Evolutionary conservation across 176 grass and related monocot species (phyloP), one percentile per base, ranked within the genome.

Genomic region (Alopecurus myosuroides): DNA sequence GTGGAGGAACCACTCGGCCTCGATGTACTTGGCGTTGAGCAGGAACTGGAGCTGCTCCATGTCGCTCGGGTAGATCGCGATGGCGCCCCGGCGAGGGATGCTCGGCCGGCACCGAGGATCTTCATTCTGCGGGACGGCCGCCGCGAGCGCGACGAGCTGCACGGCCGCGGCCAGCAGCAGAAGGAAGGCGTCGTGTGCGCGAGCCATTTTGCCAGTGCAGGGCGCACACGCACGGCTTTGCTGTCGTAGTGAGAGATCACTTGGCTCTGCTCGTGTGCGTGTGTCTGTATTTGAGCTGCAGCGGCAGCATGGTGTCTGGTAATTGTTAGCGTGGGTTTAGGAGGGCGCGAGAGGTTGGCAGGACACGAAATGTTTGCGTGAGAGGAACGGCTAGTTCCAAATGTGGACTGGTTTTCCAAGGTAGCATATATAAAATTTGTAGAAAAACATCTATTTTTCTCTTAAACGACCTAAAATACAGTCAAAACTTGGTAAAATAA

Each of bases 1-100:
- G 70, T 93, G 87, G 19, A 98, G 88, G 88, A 98, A 98, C 84
- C 84, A 98, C 81, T 98, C 95, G 1, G 81, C 70, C 87, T 98
- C 95, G 33, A 87, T 77, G 88, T 88, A 94, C 87, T 98, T 94
- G 69, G 94, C 66, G 89, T 95, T 98, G 2, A 93, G 85, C 1
- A 92, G 86, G 77, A 95, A 98, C 86, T 98, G 89, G 22, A 98
- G 77, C 55, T 89, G 86, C 33, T 94, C 92, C 50, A 93, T 70
- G 56, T 98, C 92, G 34, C 44, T 80, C 34, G 87, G 89, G 83
- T 91, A 92, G 63, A 93, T 78, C 4, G 90, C 84, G 13, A 86
- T 39, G 13, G 81, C 74, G 42, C 78, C 84, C 0, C 84, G 77
- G 2, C 74, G 76, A 22, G 90, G 90, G 7, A 85, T 52, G 66